These are phyloP conservation scores for Pinus tabuliformis DNA, from an alignment of 75 land plant species.

Conservation along the genomic window DNA sequence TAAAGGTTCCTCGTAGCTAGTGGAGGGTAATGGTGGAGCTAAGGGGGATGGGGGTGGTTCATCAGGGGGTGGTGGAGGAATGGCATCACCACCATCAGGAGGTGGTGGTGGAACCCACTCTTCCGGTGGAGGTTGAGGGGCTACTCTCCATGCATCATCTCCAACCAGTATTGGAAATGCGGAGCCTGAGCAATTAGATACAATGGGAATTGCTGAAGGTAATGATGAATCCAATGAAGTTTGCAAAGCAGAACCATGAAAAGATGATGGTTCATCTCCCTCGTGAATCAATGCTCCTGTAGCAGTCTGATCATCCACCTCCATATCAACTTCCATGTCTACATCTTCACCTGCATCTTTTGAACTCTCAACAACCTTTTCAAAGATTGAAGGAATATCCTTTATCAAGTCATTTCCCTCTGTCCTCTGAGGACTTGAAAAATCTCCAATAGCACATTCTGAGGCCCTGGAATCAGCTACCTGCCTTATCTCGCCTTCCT, in stretches of 20 bases:
- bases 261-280: slow-evolving; percentile 3
- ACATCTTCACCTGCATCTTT: slow-evolving; percentile 35
- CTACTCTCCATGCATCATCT: slow-evolving; percentile 14
- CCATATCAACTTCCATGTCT: slow-evolving; percentile 99
- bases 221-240: slow-evolving; percentile 9
- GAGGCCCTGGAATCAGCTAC: not conserved
- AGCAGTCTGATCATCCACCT: slow-evolving; percentile 62
- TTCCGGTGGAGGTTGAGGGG: slow-evolving; percentile 73
- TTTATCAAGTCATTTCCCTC: not conserved
- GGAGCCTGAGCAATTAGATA: not conserved
- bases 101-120: slow-evolving; percentile 97
- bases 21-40: slow-evolving; percentile 6
- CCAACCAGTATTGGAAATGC: not conserved
- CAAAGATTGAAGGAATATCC: not conserved
- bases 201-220: slow-evolving; percentile 2
- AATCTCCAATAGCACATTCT: not conserved
- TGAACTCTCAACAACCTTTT: not conserved
- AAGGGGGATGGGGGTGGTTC: slow-evolving; percentile 48
- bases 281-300: slow-evolving; percentile 6
- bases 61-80: slow-evolving; percentile 71
- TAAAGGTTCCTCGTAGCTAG: slow-evolving; percentile 12
- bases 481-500: slow-evolving; percentile 8
- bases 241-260: slow-evolving; percentile 1
- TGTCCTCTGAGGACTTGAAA: not conserved
- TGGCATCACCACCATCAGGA: slow-evolving; percentile 59